A percentile compares a stretch with the other conserved stretches of the same genome.
These are phyloP conservation scores for Paramecium sonneborni DNA, from an alignment of 73 alveolate species.

Conservation along the genomic window DNA sequence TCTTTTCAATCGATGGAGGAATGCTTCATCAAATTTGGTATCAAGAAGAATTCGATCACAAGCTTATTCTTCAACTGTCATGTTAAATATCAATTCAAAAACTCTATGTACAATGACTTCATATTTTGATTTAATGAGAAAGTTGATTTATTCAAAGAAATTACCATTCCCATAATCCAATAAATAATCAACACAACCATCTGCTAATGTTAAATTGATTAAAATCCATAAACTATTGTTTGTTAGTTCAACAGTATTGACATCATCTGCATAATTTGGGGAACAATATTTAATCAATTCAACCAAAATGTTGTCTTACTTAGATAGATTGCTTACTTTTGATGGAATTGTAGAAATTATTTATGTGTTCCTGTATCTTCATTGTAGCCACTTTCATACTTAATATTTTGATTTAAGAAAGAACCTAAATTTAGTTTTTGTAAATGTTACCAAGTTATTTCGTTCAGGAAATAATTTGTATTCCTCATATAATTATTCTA, in stretches of 20 bases:
- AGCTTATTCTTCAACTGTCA: not conserved
- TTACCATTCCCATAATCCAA: not conserved
- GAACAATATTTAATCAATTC: not conserved
- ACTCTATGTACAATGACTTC: not conserved
- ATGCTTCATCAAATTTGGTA: not conserved
- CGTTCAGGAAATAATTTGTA: not conserved
- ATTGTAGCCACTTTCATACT: not conserved
- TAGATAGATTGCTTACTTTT: not conserved
- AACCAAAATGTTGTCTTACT: not conserved
- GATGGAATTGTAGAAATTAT: not conserved
- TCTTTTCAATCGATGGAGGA: not conserved
- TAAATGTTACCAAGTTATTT: not conserved
- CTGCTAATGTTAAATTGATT: constrained; percentile 7
- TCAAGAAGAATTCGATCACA: not conserved
- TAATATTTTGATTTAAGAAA: not conserved
- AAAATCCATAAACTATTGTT: not conserved
- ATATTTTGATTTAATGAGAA: constrained; percentile 26
- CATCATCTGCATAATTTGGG: not conserved
- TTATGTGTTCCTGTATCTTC: not conserved
- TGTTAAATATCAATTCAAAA: not conserved
- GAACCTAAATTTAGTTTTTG: not conserved
- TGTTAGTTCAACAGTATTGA: not conserved
- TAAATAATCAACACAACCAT: not conserved
- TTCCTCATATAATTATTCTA: not conserved
- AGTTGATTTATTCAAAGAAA: not conserved